Conservation (phyloP, 495 filamentous ascomycete genomes). For the Penicillium bovifimosum region DNA sequence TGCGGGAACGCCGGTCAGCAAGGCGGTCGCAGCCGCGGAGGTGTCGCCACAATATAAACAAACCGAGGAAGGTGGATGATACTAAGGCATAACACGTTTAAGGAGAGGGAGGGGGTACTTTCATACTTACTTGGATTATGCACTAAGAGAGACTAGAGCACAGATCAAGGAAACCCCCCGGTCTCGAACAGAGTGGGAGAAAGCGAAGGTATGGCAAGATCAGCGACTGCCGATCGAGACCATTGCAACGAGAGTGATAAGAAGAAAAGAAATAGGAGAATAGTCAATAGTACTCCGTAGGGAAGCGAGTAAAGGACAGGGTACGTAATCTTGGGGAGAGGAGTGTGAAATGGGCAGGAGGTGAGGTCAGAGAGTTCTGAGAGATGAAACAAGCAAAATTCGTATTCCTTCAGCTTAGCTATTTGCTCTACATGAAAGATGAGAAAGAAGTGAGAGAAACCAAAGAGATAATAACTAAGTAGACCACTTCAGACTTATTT, state of each 20-base stretch:
- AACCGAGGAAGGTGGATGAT: not conserved
- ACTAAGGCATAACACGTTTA: not conserved
- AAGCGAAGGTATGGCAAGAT: conserved; percentile 3
- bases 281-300: not conserved
- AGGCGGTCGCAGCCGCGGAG: conserved; percentile 12
- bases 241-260: conserved; percentile 9
- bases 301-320: conserved; percentile 6
- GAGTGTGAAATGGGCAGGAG: conserved; percentile 10
- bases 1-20: conserved; percentile 11
- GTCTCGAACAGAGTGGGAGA: not conserved
- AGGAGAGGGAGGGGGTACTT: conserved; percentile 4
- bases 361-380: conserved; percentile 20
- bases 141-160: conserved; percentile 2
- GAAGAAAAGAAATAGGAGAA: not conserved
- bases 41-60: conserved; percentile 4
- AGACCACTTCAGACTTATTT: not conserved
- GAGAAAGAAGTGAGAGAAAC: not conserved
- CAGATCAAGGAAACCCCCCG: conserved; percentile 15
- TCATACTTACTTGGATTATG: not conserved
- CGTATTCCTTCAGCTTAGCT: not conserved
- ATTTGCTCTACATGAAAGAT: conserved; percentile 1
- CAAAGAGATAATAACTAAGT: not conserved
- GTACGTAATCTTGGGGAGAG: conserved; percentile 8
- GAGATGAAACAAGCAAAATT: conserved; percentile 10
- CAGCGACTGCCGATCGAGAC: conserved; percentile 7